Percentiles rank a stretch among this genome's conserved stretches.
Evolutionary conservation across 176 grass and related monocot species (phyloP).

Genomic region (Paspalum notatum): DNA sequence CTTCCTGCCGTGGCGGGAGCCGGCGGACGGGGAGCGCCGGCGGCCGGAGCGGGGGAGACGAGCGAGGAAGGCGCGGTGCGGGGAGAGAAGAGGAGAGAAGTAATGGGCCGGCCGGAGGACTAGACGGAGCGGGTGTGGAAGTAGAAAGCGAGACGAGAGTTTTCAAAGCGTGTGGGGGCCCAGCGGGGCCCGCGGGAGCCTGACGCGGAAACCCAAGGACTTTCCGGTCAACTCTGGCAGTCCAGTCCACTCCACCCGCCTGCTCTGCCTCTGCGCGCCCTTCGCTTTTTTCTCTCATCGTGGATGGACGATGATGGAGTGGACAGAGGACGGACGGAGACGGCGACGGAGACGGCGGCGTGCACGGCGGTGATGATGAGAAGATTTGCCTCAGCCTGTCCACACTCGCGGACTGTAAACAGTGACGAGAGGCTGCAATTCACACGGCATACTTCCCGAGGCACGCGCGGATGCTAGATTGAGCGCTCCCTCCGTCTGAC

Average conservation of each 20-base stretch:
- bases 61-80: not conserved
- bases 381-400: too few species aligned
- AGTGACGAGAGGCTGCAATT: too few species aligned
- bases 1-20: not conserved
- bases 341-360: too few species aligned
- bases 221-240: slow-evolving; percentile 41
- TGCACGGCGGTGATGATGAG: too few species aligned
- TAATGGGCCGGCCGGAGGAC: not conserved
- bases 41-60: not conserved
- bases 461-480: too few species aligned
- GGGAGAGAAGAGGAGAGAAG: not conserved
- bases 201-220: slow-evolving; percentile 45
- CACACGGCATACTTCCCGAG: too few species aligned
- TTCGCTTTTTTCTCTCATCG: not conserved
- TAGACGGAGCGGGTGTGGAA: slow-evolving; percentile 1
- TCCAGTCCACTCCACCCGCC: slow-evolving; percentile 20
- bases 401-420: too few species aligned
- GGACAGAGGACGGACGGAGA: too few species aligned
- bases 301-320: not conserved
- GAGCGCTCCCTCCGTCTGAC: too few species aligned
- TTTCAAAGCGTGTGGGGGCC: slow-evolving; percentile 40
- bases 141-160: slow-evolving; percentile 42
- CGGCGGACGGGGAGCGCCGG: not conserved
- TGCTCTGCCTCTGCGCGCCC: not conserved
- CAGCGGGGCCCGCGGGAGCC: slow-evolving; percentile 22